A percentile compares a stretch with the other conserved stretches of the same genome.
Evolutionary conservation across 192 early-diverging fungal genomes (phyloP).

Genomic region (Backusella parvicylindrica): DNA sequence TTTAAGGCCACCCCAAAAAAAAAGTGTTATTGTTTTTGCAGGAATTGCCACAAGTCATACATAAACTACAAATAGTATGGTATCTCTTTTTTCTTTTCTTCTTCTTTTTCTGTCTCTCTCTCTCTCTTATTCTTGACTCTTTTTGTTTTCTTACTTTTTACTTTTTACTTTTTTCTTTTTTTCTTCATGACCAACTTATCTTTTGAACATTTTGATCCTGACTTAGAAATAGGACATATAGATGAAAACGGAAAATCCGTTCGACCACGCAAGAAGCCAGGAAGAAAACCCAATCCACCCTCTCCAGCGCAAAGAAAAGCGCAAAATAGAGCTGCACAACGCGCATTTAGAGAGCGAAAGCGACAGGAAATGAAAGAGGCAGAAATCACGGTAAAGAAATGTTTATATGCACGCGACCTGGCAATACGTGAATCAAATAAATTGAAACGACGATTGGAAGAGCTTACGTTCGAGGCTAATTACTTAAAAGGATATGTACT

Average conservation of each 20-base stretch:
- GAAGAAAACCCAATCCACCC: slow-evolving; percentile 57
- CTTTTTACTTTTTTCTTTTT: slow-evolving; percentile 6
- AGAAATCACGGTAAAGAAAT: slow-evolving; percentile 66
- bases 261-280: slow-evolving; percentile 52
- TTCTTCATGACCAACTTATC: background rate
- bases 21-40: background rate
- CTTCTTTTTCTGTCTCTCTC: too few relatives aligned
- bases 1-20: background rate
- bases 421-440: slow-evolving; percentile 37
- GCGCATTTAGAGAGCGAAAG: slow-evolving; percentile 86
- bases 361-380: slow-evolving; percentile 70
- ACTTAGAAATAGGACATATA: slow-evolving; percentile 8
- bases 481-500: slow-evolving; percentile 44
- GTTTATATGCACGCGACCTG: slow-evolving; percentile 54
- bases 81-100: background rate
- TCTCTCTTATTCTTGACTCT: background rate
- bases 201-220: slow-evolving; percentile 33
- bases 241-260: slow-evolving; percentile 30
- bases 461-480: slow-evolving; percentile 39
- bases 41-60: background rate
- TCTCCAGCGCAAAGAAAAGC: slow-evolving; percentile 58
- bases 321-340: slow-evolving; percentile 86
- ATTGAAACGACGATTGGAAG: slow-evolving; percentile 36
- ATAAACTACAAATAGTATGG: background rate
- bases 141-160: background rate